Percentiles rank a stretch among this genome's conserved stretches.
Evolutionary conservation across 257 asterid genomes (phyloP).

Genomic region (Petunia axillaris): DNA sequence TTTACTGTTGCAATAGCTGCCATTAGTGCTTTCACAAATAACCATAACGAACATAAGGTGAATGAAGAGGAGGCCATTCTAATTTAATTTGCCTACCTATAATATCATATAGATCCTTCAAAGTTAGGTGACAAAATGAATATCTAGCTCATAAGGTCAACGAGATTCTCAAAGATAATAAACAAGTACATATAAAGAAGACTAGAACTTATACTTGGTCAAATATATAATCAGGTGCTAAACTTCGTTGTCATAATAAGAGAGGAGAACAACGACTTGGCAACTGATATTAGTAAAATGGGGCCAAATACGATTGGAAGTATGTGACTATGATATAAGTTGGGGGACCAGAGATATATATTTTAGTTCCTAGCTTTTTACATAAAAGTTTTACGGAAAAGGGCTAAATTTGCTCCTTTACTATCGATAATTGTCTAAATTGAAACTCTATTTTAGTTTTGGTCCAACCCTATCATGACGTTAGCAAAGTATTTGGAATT

Average conservation of each 20-base stretch:
- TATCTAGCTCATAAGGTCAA: neutral
- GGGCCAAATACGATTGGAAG: neutral
- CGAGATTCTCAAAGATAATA: neutral
- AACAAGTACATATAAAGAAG: neutral
- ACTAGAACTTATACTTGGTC: neutral
- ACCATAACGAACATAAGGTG: neutral
- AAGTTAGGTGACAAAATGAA: neutral
- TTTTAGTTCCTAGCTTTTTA: constrained; percentile 4
- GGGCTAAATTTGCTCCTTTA: too few species aligned
- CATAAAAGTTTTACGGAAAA: neutral
- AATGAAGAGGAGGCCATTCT: neutral
- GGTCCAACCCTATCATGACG: too few species aligned
- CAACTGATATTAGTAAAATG: neutral
- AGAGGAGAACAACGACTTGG: neutral
- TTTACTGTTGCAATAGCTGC: neutral
- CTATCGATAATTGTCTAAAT: too few species aligned
- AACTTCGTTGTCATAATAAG: neutral
- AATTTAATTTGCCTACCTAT: neutral
- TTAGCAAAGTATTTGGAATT: too few species aligned
- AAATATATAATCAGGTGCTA: neutral
- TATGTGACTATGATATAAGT: neutral
- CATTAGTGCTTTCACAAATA: neutral
- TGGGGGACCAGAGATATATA: neutral
- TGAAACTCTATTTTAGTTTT: too few species aligned
- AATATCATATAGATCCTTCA: neutral